phyloP scores from a whole-genome alignment of 495 filamentous ascomycete genomes.

The Hypoxylon lenormandii region DNA sequence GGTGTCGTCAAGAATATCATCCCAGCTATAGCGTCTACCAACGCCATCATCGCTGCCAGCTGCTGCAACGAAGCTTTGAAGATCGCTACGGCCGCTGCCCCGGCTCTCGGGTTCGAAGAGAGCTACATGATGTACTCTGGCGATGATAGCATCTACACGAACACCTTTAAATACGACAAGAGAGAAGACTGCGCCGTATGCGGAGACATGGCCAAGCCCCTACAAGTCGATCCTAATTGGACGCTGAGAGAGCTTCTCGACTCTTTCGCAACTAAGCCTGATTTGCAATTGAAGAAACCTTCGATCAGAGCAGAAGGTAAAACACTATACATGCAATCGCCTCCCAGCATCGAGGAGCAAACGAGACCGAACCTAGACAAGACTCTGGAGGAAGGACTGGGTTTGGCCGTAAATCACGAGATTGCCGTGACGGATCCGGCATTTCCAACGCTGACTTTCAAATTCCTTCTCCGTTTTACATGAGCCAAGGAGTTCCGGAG shows the following conservation, averaged over 20 bases:
- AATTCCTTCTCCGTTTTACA: conserved; percentile 69
- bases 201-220: conserved; percentile 78
- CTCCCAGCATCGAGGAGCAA: conserved; percentile 80
- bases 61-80: conserved; percentile 98
- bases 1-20: conserved; percentile 99
- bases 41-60: conserved; percentile 92
- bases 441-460: conserved; percentile 77
- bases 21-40: conserved; percentile 96
- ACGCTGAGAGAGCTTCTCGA: conserved; percentile 90
- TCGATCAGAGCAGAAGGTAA: conserved; percentile 82
- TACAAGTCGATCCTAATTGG: conserved; percentile 74
- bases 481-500: conserved; percentile 31
- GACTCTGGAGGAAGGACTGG: conserved; percentile 68
- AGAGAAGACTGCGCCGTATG: conserved; percentile 96
- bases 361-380: conserved; percentile 83
- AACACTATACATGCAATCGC: conserved; percentile 89
- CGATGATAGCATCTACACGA: conserved; percentile 93
- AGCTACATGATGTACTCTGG: conserved; percentile 99
- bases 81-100: conserved; percentile 83
- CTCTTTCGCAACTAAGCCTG: conserved; percentile 80
- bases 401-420: conserved; percentile 61
- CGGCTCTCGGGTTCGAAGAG: conserved; percentile 73
- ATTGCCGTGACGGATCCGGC: conserved; percentile 86
- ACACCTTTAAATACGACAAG: conserved; percentile 91
- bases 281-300: conserved; percentile 89